Conservation (phyloP, 2,329 filamentous ascomycete species). For the Aspergillus carbonarius region DNA sequence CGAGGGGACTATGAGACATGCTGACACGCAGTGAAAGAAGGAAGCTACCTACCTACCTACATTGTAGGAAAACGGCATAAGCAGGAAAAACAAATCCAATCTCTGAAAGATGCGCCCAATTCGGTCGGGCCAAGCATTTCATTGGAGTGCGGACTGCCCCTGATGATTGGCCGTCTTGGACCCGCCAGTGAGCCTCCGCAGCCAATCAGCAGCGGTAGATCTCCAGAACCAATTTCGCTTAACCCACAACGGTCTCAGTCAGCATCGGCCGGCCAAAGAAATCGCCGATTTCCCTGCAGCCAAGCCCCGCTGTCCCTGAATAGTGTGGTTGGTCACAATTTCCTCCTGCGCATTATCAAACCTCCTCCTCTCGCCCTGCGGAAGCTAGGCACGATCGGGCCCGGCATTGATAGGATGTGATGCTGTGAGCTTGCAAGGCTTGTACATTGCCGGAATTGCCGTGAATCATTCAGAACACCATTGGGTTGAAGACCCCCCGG, state of each 20-base stretch:
- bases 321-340: conserved; percentile 10
- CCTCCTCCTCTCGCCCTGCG: not conserved
- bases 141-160: conserved; percentile 3
- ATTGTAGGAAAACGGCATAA: not conserved
- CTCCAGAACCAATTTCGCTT: conserved; percentile 35
- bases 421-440: not conserved
- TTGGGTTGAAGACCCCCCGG: not conserved
- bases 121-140: not conserved
- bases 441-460: not conserved
- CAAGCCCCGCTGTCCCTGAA: conserved; percentile 21
- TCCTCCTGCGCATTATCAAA: conserved; percentile 2
- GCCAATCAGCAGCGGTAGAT: conserved; percentile 28
- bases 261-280: conserved; percentile 17
- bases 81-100: not conserved
- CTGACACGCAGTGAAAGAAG: not conserved
- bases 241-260: conserved; percentile 23
- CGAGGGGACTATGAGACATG: not conserved
- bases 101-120: conserved; percentile 5
- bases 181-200: conserved; percentile 16
- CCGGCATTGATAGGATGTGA: not conserved
- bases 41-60: not conserved
- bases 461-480: not conserved
- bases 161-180: conserved; percentile 20
- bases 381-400: not conserved
- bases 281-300: conserved; percentile 15